Percentiles rank a stretch among this genome's conserved stretches.
phyloP scores from a whole-genome alignment of 352 stramenopile species.

The Phytopythium cucurbitacearum region DNA sequence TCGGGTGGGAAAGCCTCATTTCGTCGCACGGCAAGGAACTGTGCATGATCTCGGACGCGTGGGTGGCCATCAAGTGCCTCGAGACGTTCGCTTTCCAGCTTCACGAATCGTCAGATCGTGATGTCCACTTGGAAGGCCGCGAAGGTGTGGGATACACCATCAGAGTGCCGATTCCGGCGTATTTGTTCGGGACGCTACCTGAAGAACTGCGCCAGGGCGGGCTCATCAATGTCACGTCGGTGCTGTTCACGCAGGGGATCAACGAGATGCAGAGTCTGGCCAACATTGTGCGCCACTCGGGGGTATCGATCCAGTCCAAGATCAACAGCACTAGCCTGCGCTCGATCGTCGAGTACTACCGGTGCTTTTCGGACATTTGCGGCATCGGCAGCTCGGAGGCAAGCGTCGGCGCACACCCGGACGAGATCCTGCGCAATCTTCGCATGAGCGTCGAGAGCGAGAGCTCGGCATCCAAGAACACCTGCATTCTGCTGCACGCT shows the following conservation, averaged over 20 bases:
- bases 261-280: constrained; percentile 93
- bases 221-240: constrained; percentile 69
- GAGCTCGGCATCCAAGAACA: constrained; percentile 83
- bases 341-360: constrained; percentile 76
- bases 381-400: constrained; percentile 36
- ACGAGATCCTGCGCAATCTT: constrained; percentile 67
- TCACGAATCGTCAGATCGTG: constrained; percentile 27
- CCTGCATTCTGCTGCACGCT: constrained; percentile 81
- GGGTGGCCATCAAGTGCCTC: constrained; percentile 86
- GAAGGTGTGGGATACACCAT: constrained; percentile 68
- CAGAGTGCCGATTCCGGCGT: constrained; percentile 37
- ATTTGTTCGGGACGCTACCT: constrained; percentile 48
- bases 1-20: constrained; percentile 94
- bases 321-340: constrained; percentile 79
- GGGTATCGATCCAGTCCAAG: constrained; percentile 78
- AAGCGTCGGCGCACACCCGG: constrained; percentile 52
- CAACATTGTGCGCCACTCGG: constrained; percentile 82
- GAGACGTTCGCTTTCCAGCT: constrained; percentile 85
- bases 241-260: constrained; percentile 89
- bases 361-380: constrained; percentile 38
- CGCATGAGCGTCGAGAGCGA: constrained; percentile 61
- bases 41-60: constrained; percentile 92
- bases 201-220: constrained; percentile 39
- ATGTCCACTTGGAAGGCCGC: constrained; percentile 61
- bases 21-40: constrained; percentile 94